Base-by-base conservation (phyloP, 1,284 basidiomycete species). In the Pseudozyma tsukubaensis region DNA sequence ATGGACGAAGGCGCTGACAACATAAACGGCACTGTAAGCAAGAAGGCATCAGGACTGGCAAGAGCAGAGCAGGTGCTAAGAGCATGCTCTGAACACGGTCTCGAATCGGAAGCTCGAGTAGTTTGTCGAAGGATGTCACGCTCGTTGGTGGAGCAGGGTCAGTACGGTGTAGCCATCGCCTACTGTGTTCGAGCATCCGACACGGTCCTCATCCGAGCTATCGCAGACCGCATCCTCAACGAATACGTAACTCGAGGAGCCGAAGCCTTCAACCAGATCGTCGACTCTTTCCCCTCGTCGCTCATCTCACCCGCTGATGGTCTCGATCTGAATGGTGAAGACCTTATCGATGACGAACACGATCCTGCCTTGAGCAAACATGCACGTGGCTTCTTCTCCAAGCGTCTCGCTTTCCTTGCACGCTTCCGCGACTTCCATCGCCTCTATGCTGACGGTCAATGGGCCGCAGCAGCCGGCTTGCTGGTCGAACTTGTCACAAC, bases 1-100 rank as follows among this genome's bases (percentile, higher is more conserved):
- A 78, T 77, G 47, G 70, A 74, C 14, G 62, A 64, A 11, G 64
- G 57, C 11, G 65, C 57, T 4, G 90, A 91, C 19, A 90, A 89
- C 24, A 81, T 29, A 29, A 29, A 29, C 24, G 24, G 81, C 11
- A 87, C 40, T 36, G 52, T 8, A 24, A 45, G 36, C 16, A 60
- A 53, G 19, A 51, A 64, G 44, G 35, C 53, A 1, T 61, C 68
- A 35, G 48, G 54, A 19, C 18, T 62, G 36, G 57, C 62, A 21
- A 48, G 67, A 12, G 80, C 80, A 37, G 81, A 82, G 50, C 79
- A 83, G 60, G 76, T 83, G 35, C 69, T 83, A 19, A 47, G 73
- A 21, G 81, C 79, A 14, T 83, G 82, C 50, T 71, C 77, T 18
- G 79, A 81, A 36, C 75, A 80, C 39, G 73, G 72, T 3, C 72